These are phyloP conservation scores for Candida khao-thaluensis DNA, from an alignment of 805 yeast genomes.

Conservation along the genomic window DNA sequence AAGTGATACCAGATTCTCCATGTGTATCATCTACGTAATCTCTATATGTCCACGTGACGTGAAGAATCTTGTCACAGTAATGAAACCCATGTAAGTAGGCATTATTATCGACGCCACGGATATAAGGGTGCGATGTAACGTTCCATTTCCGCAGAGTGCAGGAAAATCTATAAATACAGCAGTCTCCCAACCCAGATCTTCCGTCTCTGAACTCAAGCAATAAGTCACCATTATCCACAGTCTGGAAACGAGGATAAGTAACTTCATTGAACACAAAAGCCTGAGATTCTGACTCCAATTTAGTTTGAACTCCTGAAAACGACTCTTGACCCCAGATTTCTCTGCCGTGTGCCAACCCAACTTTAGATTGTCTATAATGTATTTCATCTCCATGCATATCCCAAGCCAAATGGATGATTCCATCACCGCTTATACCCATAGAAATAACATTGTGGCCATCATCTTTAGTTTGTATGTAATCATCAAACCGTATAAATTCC, in stretches of 20 bases:
- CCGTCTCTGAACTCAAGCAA: slow-evolving; percentile 15
- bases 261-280: slow-evolving; percentile 11
- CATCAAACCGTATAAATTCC: slow-evolving; percentile 15
- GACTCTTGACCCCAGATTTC: slow-evolving; percentile 3
- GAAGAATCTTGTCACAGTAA: slow-evolving; percentile 10
- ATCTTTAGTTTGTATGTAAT: slow-evolving; percentile 17
- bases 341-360: slow-evolving; percentile 7
- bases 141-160: slow-evolving; percentile 11
- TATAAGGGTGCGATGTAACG: slow-evolving; percentile 12
- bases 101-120: slow-evolving; percentile 17
- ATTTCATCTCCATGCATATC: slow-evolving; percentile 20
- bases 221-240: slow-evolving; percentile 14
- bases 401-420: slow-evolving; percentile 19
- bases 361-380: slow-evolving; percentile 15
- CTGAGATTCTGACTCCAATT: neutral
- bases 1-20: slow-evolving; percentile 5
- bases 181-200: slow-evolving; percentile 20
- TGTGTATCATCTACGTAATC: slow-evolving; percentile 19
- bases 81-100: slow-evolving; percentile 21
- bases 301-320: slow-evolving; percentile 2
- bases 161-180: slow-evolving; percentile 14
- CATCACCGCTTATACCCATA: slow-evolving; percentile 23
- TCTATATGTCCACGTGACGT: slow-evolving; percentile 20
- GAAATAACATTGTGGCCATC: slow-evolving; percentile 21
- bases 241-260: slow-evolving; percentile 19